Base-by-base conservation (phyloP, 345 rosid genomes). In the Melaleuca quinquenervia region DNA sequence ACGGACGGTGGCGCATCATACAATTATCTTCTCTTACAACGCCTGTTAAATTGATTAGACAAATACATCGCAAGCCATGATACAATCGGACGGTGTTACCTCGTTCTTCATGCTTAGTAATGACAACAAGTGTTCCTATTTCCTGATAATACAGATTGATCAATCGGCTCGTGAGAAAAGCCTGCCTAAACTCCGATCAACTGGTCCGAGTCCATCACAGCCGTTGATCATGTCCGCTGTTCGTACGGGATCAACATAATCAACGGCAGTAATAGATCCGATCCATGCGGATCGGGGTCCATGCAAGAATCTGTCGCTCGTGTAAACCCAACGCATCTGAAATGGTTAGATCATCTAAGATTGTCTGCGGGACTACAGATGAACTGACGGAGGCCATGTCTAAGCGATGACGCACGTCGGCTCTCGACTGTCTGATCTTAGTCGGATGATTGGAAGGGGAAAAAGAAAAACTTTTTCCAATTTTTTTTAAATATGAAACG, bases 101-200 rank as follows among this genome's bases (percentile, higher is more conserved):
- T 3, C 10, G 3, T 10, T 10, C 5, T 54, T 24, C 62, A 56
- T 56, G 8, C 13, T n/a, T 29, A 1, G 0, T 0, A 15, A 29
- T 5, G 0, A 29, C 44, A 3, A 6, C 18, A 29, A 58, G 44
- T 15, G 21, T 29, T 0, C 11, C 22, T 7, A 14, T 29, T 1
- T 29, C 29, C 44, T 41, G 3, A 7, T 27, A 0, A 62, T 29
- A 29, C 2, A 6, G 10, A 14, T 29, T 7, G 15, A 64, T 32
- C 22, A 64, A 29, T 64, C 24, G 3, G 24, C 78, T 18, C 45
- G 1, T 3, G 45, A 64, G 78, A 64, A 64, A 64, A 64, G 2
- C 45, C 16, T 64, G 45, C 12, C 24, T 32, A 16, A 18, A 32
- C 24, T 64, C 6, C 5, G 3, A 70, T 70, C 24, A 1, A 32